Evolutionary conservation across 208 protist genomes (phyloP).

Genomic region (Angomonas ambiguus): DNA sequence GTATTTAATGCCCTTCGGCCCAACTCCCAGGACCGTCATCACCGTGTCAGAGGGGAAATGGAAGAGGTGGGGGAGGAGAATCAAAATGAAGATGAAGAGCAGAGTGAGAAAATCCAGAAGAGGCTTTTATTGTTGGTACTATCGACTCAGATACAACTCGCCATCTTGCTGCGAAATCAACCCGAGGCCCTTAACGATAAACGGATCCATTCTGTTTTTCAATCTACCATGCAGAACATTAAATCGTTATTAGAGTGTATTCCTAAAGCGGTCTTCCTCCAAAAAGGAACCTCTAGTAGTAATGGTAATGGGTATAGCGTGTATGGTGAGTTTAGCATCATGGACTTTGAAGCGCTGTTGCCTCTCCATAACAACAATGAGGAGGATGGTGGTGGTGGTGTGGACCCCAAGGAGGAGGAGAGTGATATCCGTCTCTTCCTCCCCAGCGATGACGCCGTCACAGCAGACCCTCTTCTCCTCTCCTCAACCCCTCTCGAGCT

Average conservation of each 20-base stretch:
- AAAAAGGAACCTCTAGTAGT: too few relatives aligned
- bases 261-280: too few relatives aligned
- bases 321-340: background rate
- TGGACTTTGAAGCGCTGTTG: background rate
- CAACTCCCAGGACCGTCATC: too few relatives aligned
- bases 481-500: too few relatives aligned
- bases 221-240: background rate
- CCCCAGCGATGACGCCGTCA: too few relatives aligned
- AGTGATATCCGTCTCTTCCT: background rate
- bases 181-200: too few relatives aligned
- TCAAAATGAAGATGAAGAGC: background rate
- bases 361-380: too few relatives aligned
- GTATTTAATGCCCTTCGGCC: background rate
- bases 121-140: background rate
- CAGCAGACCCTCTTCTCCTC: too few relatives aligned
- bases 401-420: background rate
- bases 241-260: background rate
- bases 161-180: too few relatives aligned
- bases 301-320: background rate
- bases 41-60: too few relatives aligned
- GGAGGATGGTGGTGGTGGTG: too few relatives aligned
- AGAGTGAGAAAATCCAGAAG: background rate
- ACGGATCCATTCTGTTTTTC: background rate
- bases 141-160: background rate
- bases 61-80: too few relatives aligned